Base-by-base conservation (phyloP, 768 basidiomycete genomes). In the Rubroboletus satanas region DNA sequence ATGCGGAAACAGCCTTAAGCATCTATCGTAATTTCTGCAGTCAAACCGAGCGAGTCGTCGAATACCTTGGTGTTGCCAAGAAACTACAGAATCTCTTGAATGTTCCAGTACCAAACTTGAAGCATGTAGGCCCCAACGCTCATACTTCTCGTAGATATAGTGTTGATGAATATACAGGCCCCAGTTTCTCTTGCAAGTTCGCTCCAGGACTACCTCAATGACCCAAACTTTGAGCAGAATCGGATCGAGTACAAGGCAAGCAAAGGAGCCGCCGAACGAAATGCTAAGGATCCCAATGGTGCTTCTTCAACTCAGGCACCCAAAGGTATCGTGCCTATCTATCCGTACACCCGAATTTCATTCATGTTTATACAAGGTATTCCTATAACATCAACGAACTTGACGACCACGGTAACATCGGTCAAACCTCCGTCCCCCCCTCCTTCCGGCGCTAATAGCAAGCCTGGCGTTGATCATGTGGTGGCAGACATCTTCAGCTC, bases 181-280 rank as follows among this genome's bases (percentile, higher is more conserved):
- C 97, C 97, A 6, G 88, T 97, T 11, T 94, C 92, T 0, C 78
- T 99, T n/a, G 96, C 90, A 7, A 86, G 87, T 35, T 85, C 97
- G 18, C 79, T 99, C 31, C 90, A 98, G 68, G 96, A 98, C 66
- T 99, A 98, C 68, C 79, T 99, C 48, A 86, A 92, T 53, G 97
- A 99, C 71, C 90, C 95, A 23, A 93, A 93, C 65, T 99, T 99
- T 62, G 97, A 98, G 70, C 86, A 91, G 71, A 98, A 98, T 71
- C 76, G 96, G 57, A 75, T 88, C 9, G 97, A 98, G 66, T 98
- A 99, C 74, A 93, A 81, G 72, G 77, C 85, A 23, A 92, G 85
- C 69, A 91, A 90, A 71, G 80, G 78, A 6, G 77, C 82, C 4
- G 79, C 81, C 3, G 89, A 90, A 49, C 69, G 69, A 38, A 69